A percentile compares a stretch with the other conserved stretches of the same genome.
Evolutionary conservation across 148 eudicot genomes (phyloP).

Genomic region (Silene latifolia): DNA sequence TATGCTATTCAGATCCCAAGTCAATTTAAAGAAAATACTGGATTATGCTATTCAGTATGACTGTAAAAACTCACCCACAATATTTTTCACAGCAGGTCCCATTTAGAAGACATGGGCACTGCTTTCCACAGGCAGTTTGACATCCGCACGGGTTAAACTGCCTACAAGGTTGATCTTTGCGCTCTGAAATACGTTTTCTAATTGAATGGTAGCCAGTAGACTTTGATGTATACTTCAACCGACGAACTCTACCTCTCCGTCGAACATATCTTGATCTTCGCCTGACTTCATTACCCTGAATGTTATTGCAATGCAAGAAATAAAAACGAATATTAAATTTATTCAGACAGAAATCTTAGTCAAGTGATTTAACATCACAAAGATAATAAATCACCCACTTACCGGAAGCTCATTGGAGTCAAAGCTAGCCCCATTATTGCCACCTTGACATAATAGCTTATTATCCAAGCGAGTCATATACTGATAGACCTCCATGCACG

Average conservation of each 20-base stretch:
- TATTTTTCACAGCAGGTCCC: conserved; percentile 98
- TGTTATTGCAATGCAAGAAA: conserved; percentile 6
- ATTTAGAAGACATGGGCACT: conserved; percentile 83
- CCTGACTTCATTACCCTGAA: conserved; percentile 62
- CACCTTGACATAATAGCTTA: conserved; percentile 41
- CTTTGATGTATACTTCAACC: conserved; percentile 93
- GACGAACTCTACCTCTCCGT: conserved; percentile 92
- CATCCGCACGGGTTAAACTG: conserved; percentile 98
- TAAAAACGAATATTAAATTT: neutral
- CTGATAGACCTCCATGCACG: conserved; percentile 70
- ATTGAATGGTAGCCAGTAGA: conserved; percentile 86
- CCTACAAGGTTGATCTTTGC: conserved; percentile 88
- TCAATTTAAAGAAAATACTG: neutral
- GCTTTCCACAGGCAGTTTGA: conserved; percentile 83
- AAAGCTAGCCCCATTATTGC: conserved; percentile 50
- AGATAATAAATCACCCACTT: conserved; percentile 25
- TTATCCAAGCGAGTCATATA: conserved; percentile 66
- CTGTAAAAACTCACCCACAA: conserved; percentile 75
- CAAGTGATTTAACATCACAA: neutral
- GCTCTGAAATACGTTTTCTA: conserved; percentile 83
- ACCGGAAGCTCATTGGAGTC: conserved; percentile 54
- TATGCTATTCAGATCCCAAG: neutral
- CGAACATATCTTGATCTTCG: conserved; percentile 88
- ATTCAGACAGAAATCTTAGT: neutral
- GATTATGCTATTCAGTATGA: neutral